Base-by-base conservation (phyloP, 75 land plant genomes). In the Cunninghamia lanceolata region DNA sequence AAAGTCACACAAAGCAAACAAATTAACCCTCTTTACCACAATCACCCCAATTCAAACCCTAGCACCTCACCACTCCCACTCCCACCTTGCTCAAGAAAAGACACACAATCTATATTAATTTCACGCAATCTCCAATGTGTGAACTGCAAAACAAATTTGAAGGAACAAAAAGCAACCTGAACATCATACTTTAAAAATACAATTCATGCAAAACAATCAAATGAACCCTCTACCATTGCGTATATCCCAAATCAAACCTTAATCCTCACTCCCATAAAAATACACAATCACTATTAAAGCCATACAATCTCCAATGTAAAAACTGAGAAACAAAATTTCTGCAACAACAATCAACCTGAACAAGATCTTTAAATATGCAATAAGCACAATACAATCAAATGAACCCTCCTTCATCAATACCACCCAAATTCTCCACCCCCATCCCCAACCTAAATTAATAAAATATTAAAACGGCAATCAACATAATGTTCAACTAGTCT, bases 1-100 rank as follows among this genome's bases (percentile, higher is more conserved):
- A 88, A 88, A 85, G 54, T 43, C 34, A 68, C n/a, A 30, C 30
- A 42, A 86, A 84, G 10, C 10, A 73, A 73, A 34, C 75, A 73
- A 73, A 73, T 73, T 73, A 34, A 32, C 14, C 3, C 15, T 73
- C 15, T 73, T 30, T 32, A 9, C 15, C 38, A 32, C 75, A 73
- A 34, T 11, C 38, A 34, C 34, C 75, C 70, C 71, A 38, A 32
- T 73, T 34, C 75, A 30, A 73, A 32, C 16, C 38, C 75, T 13
- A 73, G 34, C 34, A 13, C 15, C 10, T 34, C 75, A 13, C 34
- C 28, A 34, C 38, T 11, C 13, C 36, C 34, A 30, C 34, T 21
- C 1, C 0, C 70, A n/a, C n/a, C n/a, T n/a, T n/a, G n/a, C 4
- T 28, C 8, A 21, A 21, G 9, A 66, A 71, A 32, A 71, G 6